Evolutionary conservation across 1,139 yeast genomes (phyloP).

Genomic region (Saccharomycopsis phalli): DNA sequence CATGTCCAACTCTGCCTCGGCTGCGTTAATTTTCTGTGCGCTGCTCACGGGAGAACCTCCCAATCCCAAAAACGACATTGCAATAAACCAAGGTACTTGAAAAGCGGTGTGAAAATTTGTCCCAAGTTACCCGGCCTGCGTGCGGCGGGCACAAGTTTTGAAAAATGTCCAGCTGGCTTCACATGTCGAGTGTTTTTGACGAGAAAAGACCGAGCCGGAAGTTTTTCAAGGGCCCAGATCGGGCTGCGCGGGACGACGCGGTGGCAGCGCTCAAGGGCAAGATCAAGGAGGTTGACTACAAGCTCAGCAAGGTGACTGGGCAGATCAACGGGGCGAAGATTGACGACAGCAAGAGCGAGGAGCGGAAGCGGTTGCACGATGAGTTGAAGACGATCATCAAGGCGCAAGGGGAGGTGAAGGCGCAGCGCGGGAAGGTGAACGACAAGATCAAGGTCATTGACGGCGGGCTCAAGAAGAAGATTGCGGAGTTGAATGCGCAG

Average conservation of each 20-base stretch:
- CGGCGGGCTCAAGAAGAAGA: slow-evolving; percentile 63
- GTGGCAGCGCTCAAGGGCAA: slow-evolving; percentile 54
- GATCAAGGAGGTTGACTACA: slow-evolving; percentile 57
- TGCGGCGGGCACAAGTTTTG: not conserved
- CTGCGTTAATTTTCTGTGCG: slow-evolving; percentile 73
- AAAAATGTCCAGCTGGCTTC: no score
- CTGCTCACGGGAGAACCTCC: slow-evolving; percentile 67
- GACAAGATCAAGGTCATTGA: slow-evolving; percentile 72
- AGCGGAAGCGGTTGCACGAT: slow-evolving; percentile 55
- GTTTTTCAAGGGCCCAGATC: slow-evolving; percentile 56
- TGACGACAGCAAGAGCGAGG: slow-evolving; percentile 33
- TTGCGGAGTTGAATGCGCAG: slow-evolving; percentile 62
- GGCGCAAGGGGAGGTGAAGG: slow-evolving; percentile 63
- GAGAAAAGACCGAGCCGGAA: slow-evolving; percentile 14
- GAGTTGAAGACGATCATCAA: slow-evolving; percentile 58
- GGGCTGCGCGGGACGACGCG: slow-evolving; percentile 47
- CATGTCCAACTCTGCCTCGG: slow-evolving; percentile 87
- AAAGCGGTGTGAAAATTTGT: not conserved
- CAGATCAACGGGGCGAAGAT: slow-evolving; percentile 20
- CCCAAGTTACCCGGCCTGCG: not conserved
- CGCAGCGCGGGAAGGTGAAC: slow-evolving; percentile 56
- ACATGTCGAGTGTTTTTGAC: not conserved
- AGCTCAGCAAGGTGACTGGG: slow-evolving; percentile 21
- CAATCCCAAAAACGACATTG: slow-evolving; percentile 76
- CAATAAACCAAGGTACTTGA: not conserved